These are phyloP conservation scores for Sisymbrium irio DNA, from an alignment of 345 rosid genomes.

Conservation along the genomic window DNA sequence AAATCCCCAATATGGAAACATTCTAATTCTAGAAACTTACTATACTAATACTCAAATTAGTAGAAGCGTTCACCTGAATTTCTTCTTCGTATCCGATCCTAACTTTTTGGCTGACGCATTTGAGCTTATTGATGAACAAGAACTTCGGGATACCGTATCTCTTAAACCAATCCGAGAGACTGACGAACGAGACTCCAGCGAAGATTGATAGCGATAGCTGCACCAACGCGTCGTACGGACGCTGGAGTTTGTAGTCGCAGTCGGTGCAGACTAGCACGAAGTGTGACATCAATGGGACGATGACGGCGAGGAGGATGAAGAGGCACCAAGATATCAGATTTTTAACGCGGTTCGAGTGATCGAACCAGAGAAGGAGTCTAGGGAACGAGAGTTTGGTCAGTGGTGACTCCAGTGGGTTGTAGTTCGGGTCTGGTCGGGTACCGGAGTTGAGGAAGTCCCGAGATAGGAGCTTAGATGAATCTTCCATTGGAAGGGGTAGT, in stretches of 20 bases:
- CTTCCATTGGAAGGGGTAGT: not conserved
- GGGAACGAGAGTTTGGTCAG: not conserved
- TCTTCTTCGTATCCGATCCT: constrained; percentile 53
- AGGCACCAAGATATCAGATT: constrained; percentile 58
- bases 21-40: too few relatives aligned
- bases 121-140: constrained; percentile 65
- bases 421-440: constrained; percentile 11
- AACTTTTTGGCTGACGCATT: constrained; percentile 51
- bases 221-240: constrained; percentile 69
- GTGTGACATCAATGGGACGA: constrained; percentile 66
- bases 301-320: constrained; percentile 58
- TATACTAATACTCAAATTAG: too few relatives aligned
- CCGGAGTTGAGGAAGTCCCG: too few relatives aligned
- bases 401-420: constrained; percentile 4
- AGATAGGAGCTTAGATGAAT: not conserved
- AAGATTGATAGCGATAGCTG: constrained; percentile 69
- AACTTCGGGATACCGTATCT: constrained; percentile 60
- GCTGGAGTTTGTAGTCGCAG: constrained; percentile 53
- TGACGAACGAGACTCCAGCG: constrained; percentile 58
- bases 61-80: constrained; percentile 40
- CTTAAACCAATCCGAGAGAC: constrained; percentile 59
- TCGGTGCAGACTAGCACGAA: constrained; percentile 50
- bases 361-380: constrained; percentile 35
- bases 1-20: too few relatives aligned
- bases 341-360: constrained; percentile 56